These are phyloP conservation scores for Paradendryphiella salina DNA, from an alignment of 2,329 filamentous ascomycete species.

Conservation along the genomic window DNA sequence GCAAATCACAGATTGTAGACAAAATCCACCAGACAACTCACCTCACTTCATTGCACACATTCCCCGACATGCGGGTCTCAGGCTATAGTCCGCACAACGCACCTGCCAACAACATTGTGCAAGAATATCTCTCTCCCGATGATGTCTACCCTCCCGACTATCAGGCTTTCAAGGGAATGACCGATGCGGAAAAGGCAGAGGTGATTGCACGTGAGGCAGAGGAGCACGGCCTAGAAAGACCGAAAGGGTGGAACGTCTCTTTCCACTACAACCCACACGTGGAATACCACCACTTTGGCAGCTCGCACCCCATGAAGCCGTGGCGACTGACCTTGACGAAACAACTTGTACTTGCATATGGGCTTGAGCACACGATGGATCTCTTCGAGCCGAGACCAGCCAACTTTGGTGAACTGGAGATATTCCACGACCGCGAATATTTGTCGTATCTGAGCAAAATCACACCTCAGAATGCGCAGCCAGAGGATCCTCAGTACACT, in stretches of 20 bases:
- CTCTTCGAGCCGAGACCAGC: constrained; percentile 83
- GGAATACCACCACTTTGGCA: constrained; percentile 95
- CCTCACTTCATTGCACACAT: background rate
- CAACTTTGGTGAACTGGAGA: constrained; percentile 81
- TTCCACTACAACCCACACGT: constrained; percentile 95
- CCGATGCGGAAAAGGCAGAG: constrained; percentile 49
- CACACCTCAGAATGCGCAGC: constrained; percentile 53
- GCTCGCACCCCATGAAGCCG: constrained; percentile 98
- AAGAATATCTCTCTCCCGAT: constrained; percentile 41
- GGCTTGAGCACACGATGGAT: constrained; percentile 96
- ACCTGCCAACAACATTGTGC: constrained; percentile 40
- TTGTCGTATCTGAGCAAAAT: constrained; percentile 75
- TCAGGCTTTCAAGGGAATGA: constrained; percentile 38
- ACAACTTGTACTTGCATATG: constrained; percentile 90
- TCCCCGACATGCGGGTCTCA: constrained; percentile 23
- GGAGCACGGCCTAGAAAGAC: constrained; percentile 71
- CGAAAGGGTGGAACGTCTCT: constrained; percentile 86
- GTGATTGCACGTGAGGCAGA: constrained; percentile 60
- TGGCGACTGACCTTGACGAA: constrained; percentile 96
- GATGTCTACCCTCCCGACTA: constrained; percentile 35
- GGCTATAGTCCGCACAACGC: constrained; percentile 24
- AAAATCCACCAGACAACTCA: background rate
- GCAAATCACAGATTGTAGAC: background rate
- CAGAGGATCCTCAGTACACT: constrained; percentile 49
- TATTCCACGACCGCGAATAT: constrained; percentile 88